Conservation (phyloP, 2,329 filamentous ascomycete species). For the Atkinsonella hypoxylon region DNA sequence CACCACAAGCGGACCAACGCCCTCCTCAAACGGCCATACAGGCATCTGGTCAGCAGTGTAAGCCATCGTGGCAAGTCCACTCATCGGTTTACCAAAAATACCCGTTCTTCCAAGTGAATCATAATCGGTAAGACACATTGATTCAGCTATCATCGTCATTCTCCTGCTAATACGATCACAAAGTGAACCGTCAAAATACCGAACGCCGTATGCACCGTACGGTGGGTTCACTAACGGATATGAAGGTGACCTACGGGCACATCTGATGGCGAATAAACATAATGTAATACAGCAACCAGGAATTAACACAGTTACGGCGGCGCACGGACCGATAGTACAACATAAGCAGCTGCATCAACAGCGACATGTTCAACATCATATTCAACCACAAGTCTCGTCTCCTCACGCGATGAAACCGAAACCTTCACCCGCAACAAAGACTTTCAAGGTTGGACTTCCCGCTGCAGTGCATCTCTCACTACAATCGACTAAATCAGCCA, state of each 20-base stretch:
- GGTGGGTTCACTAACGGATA: slow-evolving; percentile 52
- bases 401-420: slow-evolving; percentile 14
- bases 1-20: slow-evolving; percentile 3
- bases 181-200: slow-evolving; percentile 43
- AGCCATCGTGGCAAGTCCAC: slow-evolving; percentile 22
- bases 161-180: slow-evolving; percentile 9
- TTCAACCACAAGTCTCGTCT: background rate
- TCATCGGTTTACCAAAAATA: slow-evolving; percentile 40
- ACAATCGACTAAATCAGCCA: slow-evolving; percentile 18
- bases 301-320: background rate
- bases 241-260: slow-evolving; percentile 37
- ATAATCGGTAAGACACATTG: slow-evolving; percentile 36
- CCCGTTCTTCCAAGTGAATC: slow-evolving; percentile 46
- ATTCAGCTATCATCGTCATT: background rate
- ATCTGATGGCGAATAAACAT: slow-evolving; percentile 26
- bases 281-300: slow-evolving; percentile 14
- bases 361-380: background rate
- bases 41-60: slow-evolving; percentile 12
- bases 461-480: slow-evolving; percentile 12
- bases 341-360: background rate
- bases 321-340: background rate
- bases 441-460: slow-evolving; percentile 22
- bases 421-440: slow-evolving; percentile 14
- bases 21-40: background rate
- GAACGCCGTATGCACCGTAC: slow-evolving; percentile 45